Evolutionary conservation across 2,329 filamentous ascomycete species (phyloP).

Genomic region (Sclerotinia spermophila): DNA sequence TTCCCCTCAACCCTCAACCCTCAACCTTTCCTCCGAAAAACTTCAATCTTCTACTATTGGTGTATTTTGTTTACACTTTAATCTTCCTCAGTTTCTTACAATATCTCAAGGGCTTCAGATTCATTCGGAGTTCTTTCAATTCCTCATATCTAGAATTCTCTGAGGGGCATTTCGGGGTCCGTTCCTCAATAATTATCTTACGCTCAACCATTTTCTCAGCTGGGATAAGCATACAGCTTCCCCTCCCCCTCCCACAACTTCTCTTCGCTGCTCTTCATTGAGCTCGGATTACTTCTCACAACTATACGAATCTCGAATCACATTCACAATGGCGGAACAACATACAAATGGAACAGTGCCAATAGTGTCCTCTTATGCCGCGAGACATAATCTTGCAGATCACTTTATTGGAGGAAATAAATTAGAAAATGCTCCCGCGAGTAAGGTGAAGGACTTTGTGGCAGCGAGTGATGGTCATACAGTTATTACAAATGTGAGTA

Average conservation of each 20-base stretch:
- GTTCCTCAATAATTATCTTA: constrained; percentile 7
- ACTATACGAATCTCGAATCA: background rate
- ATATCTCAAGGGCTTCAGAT: background rate
- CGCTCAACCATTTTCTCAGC: constrained; percentile 17
- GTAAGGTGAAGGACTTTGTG: constrained; percentile 96
- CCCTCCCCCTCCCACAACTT: constrained; percentile 20
- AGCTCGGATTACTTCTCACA: constrained; percentile 22
- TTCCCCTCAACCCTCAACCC: background rate
- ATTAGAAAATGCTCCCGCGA: constrained; percentile 73
- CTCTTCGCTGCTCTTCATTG: constrained; percentile 31
- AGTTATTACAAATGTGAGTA: constrained; percentile 84
- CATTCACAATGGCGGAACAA: constrained; percentile 19
- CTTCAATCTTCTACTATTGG: background rate
- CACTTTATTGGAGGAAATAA: constrained; percentile 98
- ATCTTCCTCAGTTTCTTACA: background rate
- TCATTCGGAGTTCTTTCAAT: background rate
- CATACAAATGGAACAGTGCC: constrained; percentile 44
- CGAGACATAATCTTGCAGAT: constrained; percentile 76
- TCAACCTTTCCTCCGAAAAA: background rate
- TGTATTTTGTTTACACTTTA: background rate
- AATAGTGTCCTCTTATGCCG: constrained; percentile 57
- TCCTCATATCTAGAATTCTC: background rate
- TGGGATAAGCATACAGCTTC: constrained; percentile 1
- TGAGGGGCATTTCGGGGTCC: background rate
- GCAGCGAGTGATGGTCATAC: constrained; percentile 87